phyloP scores from a whole-genome alignment of 2,329 filamentous ascomycete genomes.

The Epichloe sp. region DNA sequence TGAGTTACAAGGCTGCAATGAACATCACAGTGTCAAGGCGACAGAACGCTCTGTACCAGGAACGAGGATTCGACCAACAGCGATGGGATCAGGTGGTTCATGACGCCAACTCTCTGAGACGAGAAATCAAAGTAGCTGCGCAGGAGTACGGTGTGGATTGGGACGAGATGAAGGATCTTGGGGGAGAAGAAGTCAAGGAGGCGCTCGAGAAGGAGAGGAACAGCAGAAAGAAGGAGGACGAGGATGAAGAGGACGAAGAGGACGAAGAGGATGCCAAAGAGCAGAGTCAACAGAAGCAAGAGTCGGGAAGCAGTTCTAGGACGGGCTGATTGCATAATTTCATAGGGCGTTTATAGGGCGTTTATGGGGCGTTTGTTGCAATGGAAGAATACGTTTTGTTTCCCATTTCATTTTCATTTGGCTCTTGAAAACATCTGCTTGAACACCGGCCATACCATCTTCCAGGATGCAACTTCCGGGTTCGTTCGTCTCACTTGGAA shows the following conservation, averaged over 20 bases:
- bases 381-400: too few relatives aligned
- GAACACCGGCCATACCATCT: too few relatives aligned
- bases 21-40: constrained; percentile 73
- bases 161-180: constrained; percentile 65
- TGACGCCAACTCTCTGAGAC: constrained; percentile 63
- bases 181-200: constrained; percentile 49
- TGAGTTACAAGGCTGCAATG: constrained; percentile 75
- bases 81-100: constrained; percentile 70
- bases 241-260: constrained; percentile 24
- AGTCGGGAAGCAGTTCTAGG: background rate
- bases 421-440: too few relatives aligned
- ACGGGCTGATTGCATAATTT: background rate
- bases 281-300: constrained; percentile 12
- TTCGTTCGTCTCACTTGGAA: background rate
- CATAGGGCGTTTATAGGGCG: background rate
- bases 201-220: constrained; percentile 40
- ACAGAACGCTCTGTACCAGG: constrained; percentile 63
- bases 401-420: background rate
- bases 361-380: too few relatives aligned
- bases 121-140: constrained; percentile 69
- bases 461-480: background rate
- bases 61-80: constrained; percentile 59
- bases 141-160: constrained; percentile 85
- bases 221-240: constrained; percentile 22
- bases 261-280: constrained; percentile 12